A percentile compares a stretch with the other conserved stretches of the same genome.
These are phyloP conservation scores for Prunus armeniaca DNA, from an alignment of 306 rosid species.

Conservation along the genomic window DNA sequence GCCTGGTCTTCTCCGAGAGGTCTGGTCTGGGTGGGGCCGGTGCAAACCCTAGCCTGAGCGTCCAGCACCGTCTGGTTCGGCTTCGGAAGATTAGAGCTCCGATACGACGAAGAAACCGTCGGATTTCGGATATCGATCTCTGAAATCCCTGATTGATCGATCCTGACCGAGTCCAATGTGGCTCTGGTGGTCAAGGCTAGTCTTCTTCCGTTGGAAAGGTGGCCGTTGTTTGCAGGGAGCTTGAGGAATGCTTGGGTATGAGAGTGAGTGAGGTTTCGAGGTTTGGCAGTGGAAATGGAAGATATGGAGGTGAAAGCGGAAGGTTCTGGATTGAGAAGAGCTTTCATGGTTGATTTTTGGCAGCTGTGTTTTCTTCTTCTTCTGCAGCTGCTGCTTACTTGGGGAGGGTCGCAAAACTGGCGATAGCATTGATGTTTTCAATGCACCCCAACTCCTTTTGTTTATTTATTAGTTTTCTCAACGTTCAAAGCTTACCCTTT, in stretches of 20 bases:
- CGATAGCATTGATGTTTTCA: not conserved
- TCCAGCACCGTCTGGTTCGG: constrained; percentile 87
- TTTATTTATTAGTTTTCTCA: not conserved
- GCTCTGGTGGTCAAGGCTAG: constrained; percentile 33
- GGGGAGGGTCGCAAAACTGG: not conserved
- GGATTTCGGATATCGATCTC: constrained; percentile 65
- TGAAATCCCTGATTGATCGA: constrained; percentile 57
- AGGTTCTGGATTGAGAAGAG: constrained; percentile 43
- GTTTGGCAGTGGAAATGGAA: constrained; percentile 27
- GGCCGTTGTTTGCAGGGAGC: constrained; percentile 26
- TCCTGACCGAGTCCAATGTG: constrained; percentile 41
- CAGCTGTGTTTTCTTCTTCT: not conserved
- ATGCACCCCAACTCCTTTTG: not conserved
- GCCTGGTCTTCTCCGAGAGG: constrained; percentile 85
- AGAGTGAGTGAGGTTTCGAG: constrained; percentile 23
- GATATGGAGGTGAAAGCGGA: constrained; percentile 28
- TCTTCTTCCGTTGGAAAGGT: constrained; percentile 24
- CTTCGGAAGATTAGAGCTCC: constrained; percentile 39
- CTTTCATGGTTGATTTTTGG: constrained; percentile 47
- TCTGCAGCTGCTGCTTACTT: not conserved
- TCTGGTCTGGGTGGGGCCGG: constrained; percentile 85
- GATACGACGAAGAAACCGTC: constrained; percentile 71
- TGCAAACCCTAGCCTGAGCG: constrained; percentile 92
- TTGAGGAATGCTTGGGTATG: constrained; percentile 24
- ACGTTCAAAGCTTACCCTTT: no score